Percentiles rank a stretch among this genome's conserved stretches.
phyloP scores from a whole-genome alignment of 345 rosid species.

The Lenwebbia sp. region DNA sequence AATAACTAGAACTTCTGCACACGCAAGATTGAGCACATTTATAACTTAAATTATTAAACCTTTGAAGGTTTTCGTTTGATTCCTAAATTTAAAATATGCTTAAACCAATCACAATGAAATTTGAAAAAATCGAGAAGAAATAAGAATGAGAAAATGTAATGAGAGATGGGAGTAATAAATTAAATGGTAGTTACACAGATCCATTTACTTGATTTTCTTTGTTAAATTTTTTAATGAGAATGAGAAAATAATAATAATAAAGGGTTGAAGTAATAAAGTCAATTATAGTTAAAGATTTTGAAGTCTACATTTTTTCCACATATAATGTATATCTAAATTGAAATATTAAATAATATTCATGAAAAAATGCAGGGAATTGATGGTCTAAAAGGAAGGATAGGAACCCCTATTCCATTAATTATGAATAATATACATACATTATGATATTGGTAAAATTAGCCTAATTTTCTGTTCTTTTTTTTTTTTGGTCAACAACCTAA shows the following conservation, averaged over 20 bases:
- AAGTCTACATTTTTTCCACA: not conserved
- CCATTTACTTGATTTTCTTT: too few relatives aligned
- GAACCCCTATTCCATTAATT: not conserved
- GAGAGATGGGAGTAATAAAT: not conserved
- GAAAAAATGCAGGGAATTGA: not conserved
- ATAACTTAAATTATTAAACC: not conserved
- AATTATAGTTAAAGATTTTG: not conserved
- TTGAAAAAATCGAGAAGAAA: not conserved
- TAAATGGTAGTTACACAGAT: not conserved
- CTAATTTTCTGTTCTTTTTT: too few relatives aligned
- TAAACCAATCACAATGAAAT: not conserved
- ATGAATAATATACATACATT: not conserved
- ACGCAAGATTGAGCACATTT: rapidly evolving
- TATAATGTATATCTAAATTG: not conserved
- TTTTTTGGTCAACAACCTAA: too few relatives aligned
- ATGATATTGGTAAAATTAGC: too few relatives aligned
- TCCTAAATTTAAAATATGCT: not conserved
- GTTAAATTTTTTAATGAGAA: too few relatives aligned
- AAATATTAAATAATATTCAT: not conserved
- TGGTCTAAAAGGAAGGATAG: not conserved
- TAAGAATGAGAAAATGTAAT: not conserved
- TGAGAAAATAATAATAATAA: too few relatives aligned
- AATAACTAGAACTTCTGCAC: not conserved
- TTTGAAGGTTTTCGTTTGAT: not conserved
- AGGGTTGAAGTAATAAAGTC: not conserved